A percentile compares a stretch with the other conserved stretches of the same genome.
Evolutionary conservation across 306 rosid genomes (phyloP).

Genomic region (Prunus mongolica): DNA sequence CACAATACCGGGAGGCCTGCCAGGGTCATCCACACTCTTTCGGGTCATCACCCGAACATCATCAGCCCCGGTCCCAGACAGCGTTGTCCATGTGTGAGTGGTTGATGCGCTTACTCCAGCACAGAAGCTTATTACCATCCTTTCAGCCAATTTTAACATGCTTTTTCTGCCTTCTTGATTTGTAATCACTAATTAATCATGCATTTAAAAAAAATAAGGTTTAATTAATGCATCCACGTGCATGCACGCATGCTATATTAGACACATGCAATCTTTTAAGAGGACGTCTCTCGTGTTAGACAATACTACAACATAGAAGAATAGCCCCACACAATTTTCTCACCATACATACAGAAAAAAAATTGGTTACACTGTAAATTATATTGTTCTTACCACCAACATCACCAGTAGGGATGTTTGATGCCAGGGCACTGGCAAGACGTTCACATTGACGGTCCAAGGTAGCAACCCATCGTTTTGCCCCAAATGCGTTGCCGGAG

Average conservation of each 20-base stretch:
- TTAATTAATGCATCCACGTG: neutral
- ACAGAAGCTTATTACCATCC: conserved; percentile 95
- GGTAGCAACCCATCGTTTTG: conserved; percentile 91
- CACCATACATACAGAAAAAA: neutral
- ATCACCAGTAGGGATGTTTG: conserved; percentile 73
- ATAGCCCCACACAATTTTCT: neutral
- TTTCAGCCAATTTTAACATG: conserved; percentile 90
- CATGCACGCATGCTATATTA: neutral
- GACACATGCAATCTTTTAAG: neutral
- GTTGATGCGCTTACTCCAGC: conserved; percentile 97
- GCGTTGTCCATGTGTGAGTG: conserved; percentile 90
- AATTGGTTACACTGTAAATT: neutral
- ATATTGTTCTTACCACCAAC: conserved; percentile 59
- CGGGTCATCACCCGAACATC: conserved; percentile 96
- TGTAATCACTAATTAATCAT: conserved; percentile 55
- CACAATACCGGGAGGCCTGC: conserved; percentile 92
- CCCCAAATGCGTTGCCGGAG: conserved; percentile 90
- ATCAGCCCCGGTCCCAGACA: conserved; percentile 88
- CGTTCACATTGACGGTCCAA: conserved; percentile 92
- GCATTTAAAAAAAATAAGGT: neutral
- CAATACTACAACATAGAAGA: neutral
- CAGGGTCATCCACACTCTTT: conserved; percentile 93
- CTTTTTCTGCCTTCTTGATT: conserved; percentile 96
- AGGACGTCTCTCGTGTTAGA: neutral
- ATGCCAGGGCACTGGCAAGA: conserved; percentile 90